Evolutionary conservation across 805 yeast genomes (phyloP).

Genomic region (Starmerella bombi): DNA sequence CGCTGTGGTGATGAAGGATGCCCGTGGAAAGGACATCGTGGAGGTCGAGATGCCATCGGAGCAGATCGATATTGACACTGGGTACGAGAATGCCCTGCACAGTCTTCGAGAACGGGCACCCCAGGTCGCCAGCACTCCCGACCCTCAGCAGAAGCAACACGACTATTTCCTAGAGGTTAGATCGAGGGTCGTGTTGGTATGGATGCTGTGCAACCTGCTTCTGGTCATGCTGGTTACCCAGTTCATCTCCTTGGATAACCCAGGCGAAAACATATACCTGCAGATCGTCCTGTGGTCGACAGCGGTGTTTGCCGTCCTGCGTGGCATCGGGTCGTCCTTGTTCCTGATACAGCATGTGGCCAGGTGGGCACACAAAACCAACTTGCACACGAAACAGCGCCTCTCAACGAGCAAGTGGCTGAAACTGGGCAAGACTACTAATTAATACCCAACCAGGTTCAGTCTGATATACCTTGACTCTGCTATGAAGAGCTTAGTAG

Average conservation of each 20-base stretch:
- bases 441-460: too few species aligned
- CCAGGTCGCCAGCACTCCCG: slow-evolving; percentile 35
- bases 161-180: slow-evolving; percentile 93
- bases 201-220: slow-evolving; percentile 75
- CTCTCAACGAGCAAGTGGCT: neutral
- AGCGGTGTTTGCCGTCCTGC: slow-evolving; percentile 64
- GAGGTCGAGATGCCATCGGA: slow-evolving; percentile 62
- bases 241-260: slow-evolving; percentile 56
- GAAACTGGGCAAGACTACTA: neutral
- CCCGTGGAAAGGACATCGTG: slow-evolving; percentile 64
- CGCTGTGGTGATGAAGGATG: slow-evolving; percentile 69
- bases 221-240: slow-evolving; percentile 81
- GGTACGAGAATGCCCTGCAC: slow-evolving; percentile 60
- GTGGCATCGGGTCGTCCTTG: slow-evolving; percentile 70
- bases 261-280: slow-evolving; percentile 58
- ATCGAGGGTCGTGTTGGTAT: slow-evolving; percentile 86
- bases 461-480: too few species aligned
- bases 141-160: slow-evolving; percentile 34
- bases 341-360: slow-evolving; percentile 40
- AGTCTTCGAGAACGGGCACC: slow-evolving; percentile 59
- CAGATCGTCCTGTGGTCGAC: slow-evolving; percentile 85
- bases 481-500: too few species aligned
- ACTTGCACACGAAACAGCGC: slow-evolving; percentile 15
- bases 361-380: slow-evolving; percentile 21
- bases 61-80: slow-evolving; percentile 66